These are phyloP conservation scores for Glycine latifolia DNA, from an alignment of 306 rosid genomes.

Conservation along the genomic window DNA sequence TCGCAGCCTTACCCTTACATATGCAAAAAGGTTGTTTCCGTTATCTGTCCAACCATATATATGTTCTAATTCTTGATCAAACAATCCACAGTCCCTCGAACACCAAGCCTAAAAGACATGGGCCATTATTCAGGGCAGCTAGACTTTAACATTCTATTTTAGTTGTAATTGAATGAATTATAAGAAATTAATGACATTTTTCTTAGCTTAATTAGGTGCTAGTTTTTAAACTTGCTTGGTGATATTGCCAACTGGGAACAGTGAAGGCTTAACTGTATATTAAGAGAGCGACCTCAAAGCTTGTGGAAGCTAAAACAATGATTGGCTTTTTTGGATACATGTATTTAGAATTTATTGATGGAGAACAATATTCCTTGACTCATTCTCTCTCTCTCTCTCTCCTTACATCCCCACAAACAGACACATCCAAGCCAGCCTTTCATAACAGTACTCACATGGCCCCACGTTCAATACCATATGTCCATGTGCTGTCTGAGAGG, in stretches of 20 bases:
- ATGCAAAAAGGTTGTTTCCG: too few species aligned
- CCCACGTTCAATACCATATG: constrained; percentile 62
- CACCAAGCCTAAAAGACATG: too few species aligned
- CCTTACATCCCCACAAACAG: constrained; percentile 31
- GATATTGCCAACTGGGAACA: constrained; percentile 32
- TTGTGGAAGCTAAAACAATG: constrained; percentile 59
- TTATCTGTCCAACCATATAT: too few species aligned
- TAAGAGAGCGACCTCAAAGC: constrained; percentile 46
- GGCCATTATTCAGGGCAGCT: too few species aligned
- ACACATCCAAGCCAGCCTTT: constrained; percentile 58
- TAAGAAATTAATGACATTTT: constrained; percentile 22
- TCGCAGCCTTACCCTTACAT: too few species aligned
- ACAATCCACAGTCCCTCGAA: too few species aligned
- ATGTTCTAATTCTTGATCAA: too few species aligned
- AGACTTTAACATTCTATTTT: too few species aligned
- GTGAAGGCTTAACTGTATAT: constrained; percentile 51
- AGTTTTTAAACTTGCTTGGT: constrained; percentile 15
- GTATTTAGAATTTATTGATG: constrained; percentile 52
- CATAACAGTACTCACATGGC: constrained; percentile 70
- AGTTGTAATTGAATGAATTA: not conserved
- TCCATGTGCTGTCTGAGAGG: constrained; percentile 73
- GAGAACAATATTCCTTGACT: constrained; percentile 55
- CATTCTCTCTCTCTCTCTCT: constrained; percentile 41
- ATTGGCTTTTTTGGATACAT: constrained; percentile 58
- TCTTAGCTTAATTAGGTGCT: not conserved